phyloP scores from a whole-genome alignment of 2,329 filamentous ascomycete genomes.

The Ophiostoma perfectum region DNA sequence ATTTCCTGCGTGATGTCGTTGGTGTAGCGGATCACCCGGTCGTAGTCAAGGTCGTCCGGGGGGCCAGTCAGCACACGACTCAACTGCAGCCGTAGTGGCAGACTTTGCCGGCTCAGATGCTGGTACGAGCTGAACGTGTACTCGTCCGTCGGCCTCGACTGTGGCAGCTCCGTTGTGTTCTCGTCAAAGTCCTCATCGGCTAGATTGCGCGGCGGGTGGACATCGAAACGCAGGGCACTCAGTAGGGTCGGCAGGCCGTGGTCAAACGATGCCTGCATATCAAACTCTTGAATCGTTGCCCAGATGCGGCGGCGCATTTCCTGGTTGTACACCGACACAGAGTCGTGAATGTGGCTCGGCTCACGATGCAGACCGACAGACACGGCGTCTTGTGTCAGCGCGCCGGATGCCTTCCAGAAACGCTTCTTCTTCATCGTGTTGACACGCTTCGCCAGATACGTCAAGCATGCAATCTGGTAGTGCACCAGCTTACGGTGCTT shows the following conservation, averaged over 20 bases:
- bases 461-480: conserved; percentile 54
- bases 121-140: conserved; percentile 58
- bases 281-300: conserved; percentile 57
- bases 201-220: conserved; percentile 51
- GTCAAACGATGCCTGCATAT: conserved; percentile 57
- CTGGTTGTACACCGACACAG: conserved; percentile 54
- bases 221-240: conserved; percentile 52
- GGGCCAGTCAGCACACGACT: conserved; percentile 52
- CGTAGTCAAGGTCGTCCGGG: conserved; percentile 52
- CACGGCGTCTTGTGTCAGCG: conserved; percentile 53
- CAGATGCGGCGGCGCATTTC: conserved; percentile 58
- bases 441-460: conserved; percentile 57
- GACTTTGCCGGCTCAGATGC: conserved; percentile 51
- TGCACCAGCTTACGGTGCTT: conserved; percentile 57
- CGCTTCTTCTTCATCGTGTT: conserved; percentile 60
- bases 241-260: conserved; percentile 55
- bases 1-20: conserved; percentile 58
- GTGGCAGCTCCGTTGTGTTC: conserved; percentile 42
- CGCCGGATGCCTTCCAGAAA: conserved; percentile 54
- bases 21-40: conserved; percentile 56
- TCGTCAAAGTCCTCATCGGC: conserved; percentile 52
- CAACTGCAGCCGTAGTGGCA: conserved; percentile 52
- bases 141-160: conserved; percentile 46
- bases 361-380: conserved; percentile 56
- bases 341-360: conserved; percentile 49